A percentile compares a stretch with the other conserved stretches of the same genome.
Conservation (phyloP, 768 basidiomycete species). For the Russula sp. region DNA sequence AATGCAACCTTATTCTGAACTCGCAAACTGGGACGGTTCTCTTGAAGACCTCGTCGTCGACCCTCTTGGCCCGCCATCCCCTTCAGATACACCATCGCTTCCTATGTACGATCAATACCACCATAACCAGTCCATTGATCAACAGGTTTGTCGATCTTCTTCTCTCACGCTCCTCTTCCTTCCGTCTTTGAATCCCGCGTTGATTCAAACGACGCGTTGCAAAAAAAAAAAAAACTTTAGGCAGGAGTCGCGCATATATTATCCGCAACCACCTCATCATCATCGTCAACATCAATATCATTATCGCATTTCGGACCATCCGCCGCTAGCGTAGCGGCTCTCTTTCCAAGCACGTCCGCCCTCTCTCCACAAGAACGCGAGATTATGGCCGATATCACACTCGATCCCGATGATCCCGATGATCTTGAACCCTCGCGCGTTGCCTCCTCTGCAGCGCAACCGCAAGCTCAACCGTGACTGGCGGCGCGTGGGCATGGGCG, state of each 20-base stretch:
- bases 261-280: neutral
- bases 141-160: neutral
- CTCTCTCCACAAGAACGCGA: constrained; percentile 26
- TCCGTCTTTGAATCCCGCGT: neutral
- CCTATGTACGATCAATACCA: neutral
- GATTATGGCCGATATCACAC: constrained; percentile 27
- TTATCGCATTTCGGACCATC: constrained; percentile 1
- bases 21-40: constrained; percentile 28
- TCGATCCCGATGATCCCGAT: constrained; percentile 14
- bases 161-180: neutral
- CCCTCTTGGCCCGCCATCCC: neutral
- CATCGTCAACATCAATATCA: neutral
- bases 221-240: neutral
- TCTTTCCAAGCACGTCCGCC: constrained; percentile 7
- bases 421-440: neutral
- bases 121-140: neutral
- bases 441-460: neutral
- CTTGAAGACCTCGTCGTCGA: neutral
- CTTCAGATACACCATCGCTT: neutral
- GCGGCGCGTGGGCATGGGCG: constrained; percentile 10
- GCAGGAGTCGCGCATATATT: neutral
- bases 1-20: constrained; percentile 24
- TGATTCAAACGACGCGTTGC: neutral
- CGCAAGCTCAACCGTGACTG: neutral
- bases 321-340: no score